Evolutionary conservation across 805 yeast species (phyloP).

Genomic region (Phaffomyces thermotolerans): DNA sequence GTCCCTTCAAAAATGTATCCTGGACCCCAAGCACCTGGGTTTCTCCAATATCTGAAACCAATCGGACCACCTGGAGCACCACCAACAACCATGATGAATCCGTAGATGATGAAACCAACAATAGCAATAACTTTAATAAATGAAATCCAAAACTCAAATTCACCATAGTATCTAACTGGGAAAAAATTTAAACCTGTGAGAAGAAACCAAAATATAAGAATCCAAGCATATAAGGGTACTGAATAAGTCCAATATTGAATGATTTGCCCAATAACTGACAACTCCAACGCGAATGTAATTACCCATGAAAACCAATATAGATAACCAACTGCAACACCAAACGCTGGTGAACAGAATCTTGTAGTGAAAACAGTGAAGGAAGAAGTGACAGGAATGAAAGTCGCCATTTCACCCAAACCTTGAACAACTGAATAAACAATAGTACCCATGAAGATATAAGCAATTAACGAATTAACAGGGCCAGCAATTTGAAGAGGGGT

Average conservation of each 20-base stretch:
- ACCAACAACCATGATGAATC: conserved; percentile 68
- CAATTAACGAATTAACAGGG: conserved; percentile 59
- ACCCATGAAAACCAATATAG: conserved; percentile 77
- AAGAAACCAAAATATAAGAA: conserved; percentile 54
- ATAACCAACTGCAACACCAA: conserved; percentile 69
- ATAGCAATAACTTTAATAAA: conserved; percentile 60
- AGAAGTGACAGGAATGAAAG: conserved; percentile 59
- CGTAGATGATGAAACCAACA: conserved; percentile 61
- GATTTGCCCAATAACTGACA: conserved; percentile 65
- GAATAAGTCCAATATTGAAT: conserved; percentile 57
- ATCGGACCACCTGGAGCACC: conserved; percentile 63
- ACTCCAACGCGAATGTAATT: conserved; percentile 66
- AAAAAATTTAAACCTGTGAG: conserved; percentile 48
- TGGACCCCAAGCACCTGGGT: conserved; percentile 72
- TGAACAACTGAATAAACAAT: conserved; percentile 62
- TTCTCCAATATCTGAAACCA: conserved; percentile 76
- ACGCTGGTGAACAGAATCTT: conserved; percentile 59
- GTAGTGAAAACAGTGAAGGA: conserved; percentile 67
- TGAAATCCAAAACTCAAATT: conserved; percentile 71
- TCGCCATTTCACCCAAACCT: conserved; percentile 76
- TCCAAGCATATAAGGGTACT: conserved; percentile 71
- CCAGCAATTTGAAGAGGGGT: conserved; percentile 52
- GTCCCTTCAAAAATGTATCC: conserved; percentile 44
- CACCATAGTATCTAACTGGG: conserved; percentile 69
- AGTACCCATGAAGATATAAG: conserved; percentile 60